Evolutionary conservation across 495 filamentous ascomycete genomes (phyloP).

Genomic region (Extremus antarcticus): DNA sequence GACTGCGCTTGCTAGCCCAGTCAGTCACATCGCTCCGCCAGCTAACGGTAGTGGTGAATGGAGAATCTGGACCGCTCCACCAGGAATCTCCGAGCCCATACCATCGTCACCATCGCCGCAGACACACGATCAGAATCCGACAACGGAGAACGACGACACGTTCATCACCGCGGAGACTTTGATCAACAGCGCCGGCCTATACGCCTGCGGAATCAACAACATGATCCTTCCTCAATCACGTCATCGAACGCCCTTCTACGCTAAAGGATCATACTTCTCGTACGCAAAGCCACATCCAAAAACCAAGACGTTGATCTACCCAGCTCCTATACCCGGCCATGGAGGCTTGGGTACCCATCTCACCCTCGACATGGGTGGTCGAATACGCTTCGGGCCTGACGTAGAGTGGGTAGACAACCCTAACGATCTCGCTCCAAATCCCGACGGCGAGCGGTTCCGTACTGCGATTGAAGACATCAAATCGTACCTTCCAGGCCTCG

Average conservation of each 20-base stretch:
- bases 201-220: slow-evolving; percentile 67
- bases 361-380: slow-evolving; percentile 77
- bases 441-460: slow-evolving; percentile 46
- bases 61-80: slow-evolving; percentile 39
- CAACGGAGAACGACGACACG: slow-evolving; percentile 36
- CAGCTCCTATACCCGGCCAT: slow-evolving; percentile 65
- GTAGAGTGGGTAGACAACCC: slow-evolving; percentile 80
- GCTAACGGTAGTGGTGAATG: slow-evolving; percentile 40
- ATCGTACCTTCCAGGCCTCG: slow-evolving; percentile 65
- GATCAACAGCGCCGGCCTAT: slow-evolving; percentile 78
- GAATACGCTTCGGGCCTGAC: slow-evolving; percentile 87
- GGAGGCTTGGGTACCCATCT: slow-evolving; percentile 88
- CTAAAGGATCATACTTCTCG: slow-evolving; percentile 93
- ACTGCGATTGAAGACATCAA: slow-evolving; percentile 63
- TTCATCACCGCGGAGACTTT: slow-evolving; percentile 62
- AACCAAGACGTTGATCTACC: slow-evolving; percentile 73
- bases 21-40: slow-evolving; percentile 48
- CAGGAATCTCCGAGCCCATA: slow-evolving; percentile 28
- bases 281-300: slow-evolving; percentile 56
- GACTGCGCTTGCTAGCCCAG: slow-evolving; percentile 51
- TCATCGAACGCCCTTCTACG: slow-evolving; percentile 58
- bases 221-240: slow-evolving; percentile 56
- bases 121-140: slow-evolving; percentile 1
- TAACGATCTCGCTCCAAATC: slow-evolving; percentile 39
- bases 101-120: slow-evolving; percentile 14